Conservation (phyloP, 2,329 filamentous ascomycete genomes). For the Trichoderma afroharzianum region DNA sequence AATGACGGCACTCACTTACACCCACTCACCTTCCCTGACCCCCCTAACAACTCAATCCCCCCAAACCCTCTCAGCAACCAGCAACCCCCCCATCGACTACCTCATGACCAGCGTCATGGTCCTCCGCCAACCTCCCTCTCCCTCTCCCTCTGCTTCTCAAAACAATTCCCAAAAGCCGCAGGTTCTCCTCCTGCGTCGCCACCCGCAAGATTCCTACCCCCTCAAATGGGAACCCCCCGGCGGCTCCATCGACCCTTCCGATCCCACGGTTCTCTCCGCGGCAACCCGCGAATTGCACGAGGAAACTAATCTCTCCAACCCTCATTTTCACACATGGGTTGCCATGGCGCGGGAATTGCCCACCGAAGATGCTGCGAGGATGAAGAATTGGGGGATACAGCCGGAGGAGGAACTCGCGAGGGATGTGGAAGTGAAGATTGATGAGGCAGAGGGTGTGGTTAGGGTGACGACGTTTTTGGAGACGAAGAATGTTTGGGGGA, state of each 20-base stretch:
- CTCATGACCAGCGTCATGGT: conserved; percentile 24
- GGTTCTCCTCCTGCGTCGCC: conserved; percentile 20
- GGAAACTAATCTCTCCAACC: conserved; percentile 39
- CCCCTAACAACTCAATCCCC: conserved; percentile 9
- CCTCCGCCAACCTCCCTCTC: conserved; percentile 14
- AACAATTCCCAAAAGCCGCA: background rate
- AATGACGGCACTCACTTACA: conserved; percentile 10
- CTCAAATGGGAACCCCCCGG: conserved; percentile 24
- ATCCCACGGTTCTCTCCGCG: conserved; percentile 42
- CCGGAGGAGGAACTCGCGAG: conserved; percentile 17
- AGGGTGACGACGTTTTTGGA: conserved; percentile 25
- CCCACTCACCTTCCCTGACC: conserved; percentile 17
- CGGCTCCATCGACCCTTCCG: conserved; percentile 32
- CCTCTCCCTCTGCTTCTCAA: background rate
- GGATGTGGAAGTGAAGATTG: background rate
- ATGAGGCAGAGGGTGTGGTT: background rate
- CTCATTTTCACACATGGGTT: conserved; percentile 25
- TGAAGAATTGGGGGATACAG: conserved; percentile 5
- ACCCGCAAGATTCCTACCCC: conserved; percentile 21
- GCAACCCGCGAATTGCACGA: conserved; percentile 46
- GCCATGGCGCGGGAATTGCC: background rate
- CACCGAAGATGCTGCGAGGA: accelerated
- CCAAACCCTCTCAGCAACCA: background rate
- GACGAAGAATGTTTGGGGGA: conserved; percentile 28
- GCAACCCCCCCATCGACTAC: conserved; percentile 20